A percentile compares a stretch with the other conserved stretches of the same genome.
Evolutionary conservation across 495 filamentous ascomycete species (phyloP).

Genomic region (Xylaria bambusicola): DNA sequence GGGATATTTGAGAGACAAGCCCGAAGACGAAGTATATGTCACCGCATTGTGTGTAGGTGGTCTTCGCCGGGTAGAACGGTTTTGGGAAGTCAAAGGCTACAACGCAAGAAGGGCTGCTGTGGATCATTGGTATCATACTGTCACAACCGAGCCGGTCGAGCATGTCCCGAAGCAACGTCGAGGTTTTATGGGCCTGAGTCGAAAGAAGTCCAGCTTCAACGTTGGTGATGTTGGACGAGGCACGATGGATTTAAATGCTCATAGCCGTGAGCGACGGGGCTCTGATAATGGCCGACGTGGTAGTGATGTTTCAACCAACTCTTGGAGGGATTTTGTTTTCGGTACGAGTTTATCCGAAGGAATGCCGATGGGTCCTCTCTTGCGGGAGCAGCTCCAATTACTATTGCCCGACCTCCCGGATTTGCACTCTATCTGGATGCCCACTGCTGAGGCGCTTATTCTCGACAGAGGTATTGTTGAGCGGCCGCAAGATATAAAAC

Average conservation of each 20-base stretch:
- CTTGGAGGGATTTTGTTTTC: constrained; percentile 49
- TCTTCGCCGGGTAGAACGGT: constrained; percentile 54
- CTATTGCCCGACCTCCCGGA: constrained; percentile 52
- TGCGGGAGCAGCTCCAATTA: constrained; percentile 47
- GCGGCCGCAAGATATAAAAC: constrained; percentile 52
- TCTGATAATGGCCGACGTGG: constrained; percentile 31
- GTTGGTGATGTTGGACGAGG: constrained; percentile 18
- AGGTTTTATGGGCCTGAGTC: constrained; percentile 46
- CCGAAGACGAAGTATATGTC: constrained; percentile 57
- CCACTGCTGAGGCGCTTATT: constrained; percentile 57
- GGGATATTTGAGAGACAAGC: constrained; percentile 57
- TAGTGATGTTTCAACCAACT: constrained; percentile 36
- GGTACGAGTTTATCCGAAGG: constrained; percentile 54
- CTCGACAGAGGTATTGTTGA: constrained; percentile 56
- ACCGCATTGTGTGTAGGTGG: constrained; percentile 57
- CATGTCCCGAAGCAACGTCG: constrained; percentile 46
- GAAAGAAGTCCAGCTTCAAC: constrained; percentile 48
- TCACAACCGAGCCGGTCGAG: constrained; percentile 45
- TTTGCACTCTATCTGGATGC: constrained; percentile 53
- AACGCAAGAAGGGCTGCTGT: constrained; percentile 54
- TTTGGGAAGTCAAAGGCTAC: constrained; percentile 62
- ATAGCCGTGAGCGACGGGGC: constrained; percentile 29
- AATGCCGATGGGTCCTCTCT: constrained; percentile 54
- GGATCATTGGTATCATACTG: constrained; percentile 53
- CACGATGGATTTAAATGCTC: constrained; percentile 12